These are phyloP conservation scores for Emergomyces pasteurianus DNA, from an alignment of 2,329 filamentous ascomycete species.

Conservation along the genomic window DNA sequence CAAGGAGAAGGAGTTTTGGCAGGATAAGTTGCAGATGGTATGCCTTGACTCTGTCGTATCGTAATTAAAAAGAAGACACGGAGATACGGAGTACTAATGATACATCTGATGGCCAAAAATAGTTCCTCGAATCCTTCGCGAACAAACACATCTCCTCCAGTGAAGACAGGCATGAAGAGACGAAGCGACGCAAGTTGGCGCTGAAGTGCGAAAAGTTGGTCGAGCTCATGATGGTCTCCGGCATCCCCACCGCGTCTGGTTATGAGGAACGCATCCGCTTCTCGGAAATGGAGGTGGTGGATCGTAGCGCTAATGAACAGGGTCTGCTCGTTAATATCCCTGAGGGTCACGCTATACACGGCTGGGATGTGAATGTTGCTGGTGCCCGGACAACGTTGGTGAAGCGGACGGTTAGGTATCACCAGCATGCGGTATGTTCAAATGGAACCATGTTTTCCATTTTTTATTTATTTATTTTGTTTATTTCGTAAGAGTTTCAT, in stretches of 20 bases:
- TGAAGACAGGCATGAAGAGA: conserved; percentile 90
- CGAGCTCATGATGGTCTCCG: conserved; percentile 99
- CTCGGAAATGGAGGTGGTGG: conserved; percentile 91
- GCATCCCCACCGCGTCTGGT: conserved; percentile 85
- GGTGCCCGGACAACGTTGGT: conserved; percentile 69
- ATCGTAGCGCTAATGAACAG: conserved; percentile 81
- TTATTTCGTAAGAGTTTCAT: too few relatives aligned
- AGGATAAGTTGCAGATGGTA: conserved; percentile 91
- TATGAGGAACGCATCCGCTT: conserved; percentile 97
- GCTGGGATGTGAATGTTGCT: conserved; percentile 94
- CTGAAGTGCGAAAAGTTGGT: conserved; percentile 90
- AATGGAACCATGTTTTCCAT: not conserved
- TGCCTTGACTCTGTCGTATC: conserved; percentile 35
- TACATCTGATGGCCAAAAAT: not conserved
- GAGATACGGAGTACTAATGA: not conserved
- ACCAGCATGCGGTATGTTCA: conserved; percentile 68
- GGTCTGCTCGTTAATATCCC: conserved; percentile 78
- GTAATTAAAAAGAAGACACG: too few relatives aligned
- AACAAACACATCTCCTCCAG: conserved; percentile 95
- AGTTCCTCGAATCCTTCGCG: conserved; percentile 96
- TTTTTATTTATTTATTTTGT: not conserved
- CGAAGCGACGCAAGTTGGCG: conserved; percentile 84
- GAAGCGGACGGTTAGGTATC: conserved; percentile 77
- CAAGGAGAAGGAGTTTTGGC: conserved; percentile 98
- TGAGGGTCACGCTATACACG: conserved; percentile 83